phyloP scores from a whole-genome alignment of 805 yeast species.

The Clavispora phyllophila region DNA sequence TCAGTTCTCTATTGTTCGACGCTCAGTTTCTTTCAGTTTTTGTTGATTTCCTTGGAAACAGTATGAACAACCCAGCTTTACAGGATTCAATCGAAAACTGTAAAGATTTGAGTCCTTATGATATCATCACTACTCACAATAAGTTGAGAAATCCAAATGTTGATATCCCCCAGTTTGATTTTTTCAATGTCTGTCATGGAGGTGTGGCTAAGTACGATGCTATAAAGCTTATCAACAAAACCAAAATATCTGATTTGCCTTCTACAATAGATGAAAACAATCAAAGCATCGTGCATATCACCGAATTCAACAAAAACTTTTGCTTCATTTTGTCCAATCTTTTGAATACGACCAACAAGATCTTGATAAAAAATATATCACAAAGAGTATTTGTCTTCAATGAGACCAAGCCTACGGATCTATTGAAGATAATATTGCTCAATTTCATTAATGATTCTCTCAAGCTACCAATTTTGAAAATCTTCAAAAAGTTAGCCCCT shows the following conservation, averaged over 20 bases:
- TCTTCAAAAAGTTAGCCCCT: slow-evolving; percentile 76
- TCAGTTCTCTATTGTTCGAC: slow-evolving; percentile 70
- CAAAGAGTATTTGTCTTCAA: slow-evolving; percentile 65
- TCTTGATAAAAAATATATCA: slow-evolving; percentile 57
- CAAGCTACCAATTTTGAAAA: slow-evolving; percentile 65
- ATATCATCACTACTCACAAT: slow-evolving; percentile 31
- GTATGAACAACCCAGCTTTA: slow-evolving; percentile 32
- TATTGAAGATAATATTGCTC: slow-evolving; percentile 50
- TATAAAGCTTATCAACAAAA: slow-evolving; percentile 27
- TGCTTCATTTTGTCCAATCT: slow-evolving; percentile 48
- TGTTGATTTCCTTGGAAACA: slow-evolving; percentile 29
- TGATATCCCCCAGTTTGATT: slow-evolving; percentile 26
- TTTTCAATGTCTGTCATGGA: slow-evolving; percentile 33
- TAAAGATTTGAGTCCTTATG: slow-evolving; percentile 24
- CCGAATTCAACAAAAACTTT: slow-evolving; percentile 34
- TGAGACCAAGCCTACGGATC: slow-evolving; percentile 59
- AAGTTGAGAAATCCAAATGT: slow-evolving; percentile 36
- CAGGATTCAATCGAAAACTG: slow-evolving; percentile 18
- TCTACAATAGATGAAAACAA: slow-evolving; percentile 21
- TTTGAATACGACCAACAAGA: slow-evolving; percentile 50
- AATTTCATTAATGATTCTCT: slow-evolving; percentile 56
- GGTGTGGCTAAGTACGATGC: slow-evolving; percentile 11
- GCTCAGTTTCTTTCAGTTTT: slow-evolving; percentile 44
- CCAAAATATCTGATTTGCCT: slow-evolving; percentile 24
- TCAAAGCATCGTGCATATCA: slow-evolving; percentile 24